Evolutionary conservation across 768 basidiomycete species (phyloP).

Genomic region (Agaricus subrufescens): DNA sequence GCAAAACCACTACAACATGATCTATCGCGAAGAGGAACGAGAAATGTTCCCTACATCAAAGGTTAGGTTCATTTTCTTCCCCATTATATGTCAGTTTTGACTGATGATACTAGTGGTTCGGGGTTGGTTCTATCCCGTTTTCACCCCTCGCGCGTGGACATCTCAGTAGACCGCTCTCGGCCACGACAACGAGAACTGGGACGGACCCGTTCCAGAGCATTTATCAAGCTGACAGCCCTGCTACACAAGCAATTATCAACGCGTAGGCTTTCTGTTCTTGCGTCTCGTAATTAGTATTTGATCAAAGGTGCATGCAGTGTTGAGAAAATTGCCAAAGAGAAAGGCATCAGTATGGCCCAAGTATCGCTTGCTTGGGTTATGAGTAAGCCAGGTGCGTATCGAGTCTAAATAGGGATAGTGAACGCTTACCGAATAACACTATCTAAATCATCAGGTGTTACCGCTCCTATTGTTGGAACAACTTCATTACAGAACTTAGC

Average conservation of each 20-base stretch:
- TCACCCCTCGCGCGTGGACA: slow-evolving; percentile 52
- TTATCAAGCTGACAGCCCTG: slow-evolving; percentile 16
- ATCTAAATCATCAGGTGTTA: slow-evolving; percentile 25
- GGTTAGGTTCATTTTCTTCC: slow-evolving; percentile 19
- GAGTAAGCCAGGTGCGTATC: slow-evolving; percentile 29
- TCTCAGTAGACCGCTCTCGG: slow-evolving; percentile 37
- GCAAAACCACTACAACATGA: slow-evolving; percentile 59
- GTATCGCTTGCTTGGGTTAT: slow-evolving; percentile 48
- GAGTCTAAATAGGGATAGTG: background rate
- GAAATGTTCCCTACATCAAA: slow-evolving; percentile 58
- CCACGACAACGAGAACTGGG: slow-evolving; percentile 33
- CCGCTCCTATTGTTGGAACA: slow-evolving; percentile 54
- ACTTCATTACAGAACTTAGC: slow-evolving; percentile 45
- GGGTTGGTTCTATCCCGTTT: slow-evolving; percentile 56
- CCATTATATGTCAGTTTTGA: too few relatives aligned
- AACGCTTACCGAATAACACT: background rate
- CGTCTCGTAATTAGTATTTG: background rate
- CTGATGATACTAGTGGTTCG: slow-evolving; percentile 31
- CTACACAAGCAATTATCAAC: slow-evolving; percentile 31
- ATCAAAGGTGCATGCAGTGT: slow-evolving; percentile 27
- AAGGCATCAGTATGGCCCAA: slow-evolving; percentile 51
- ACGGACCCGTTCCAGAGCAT: slow-evolving; percentile 24
- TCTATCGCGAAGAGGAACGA: slow-evolving; percentile 62
- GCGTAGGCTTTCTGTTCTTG: slow-evolving; percentile 19
- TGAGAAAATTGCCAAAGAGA: slow-evolving; percentile 49